Conservation (phyloP, 768 basidiomycete genomes). For the Nevesoporus exiguus region DNA sequence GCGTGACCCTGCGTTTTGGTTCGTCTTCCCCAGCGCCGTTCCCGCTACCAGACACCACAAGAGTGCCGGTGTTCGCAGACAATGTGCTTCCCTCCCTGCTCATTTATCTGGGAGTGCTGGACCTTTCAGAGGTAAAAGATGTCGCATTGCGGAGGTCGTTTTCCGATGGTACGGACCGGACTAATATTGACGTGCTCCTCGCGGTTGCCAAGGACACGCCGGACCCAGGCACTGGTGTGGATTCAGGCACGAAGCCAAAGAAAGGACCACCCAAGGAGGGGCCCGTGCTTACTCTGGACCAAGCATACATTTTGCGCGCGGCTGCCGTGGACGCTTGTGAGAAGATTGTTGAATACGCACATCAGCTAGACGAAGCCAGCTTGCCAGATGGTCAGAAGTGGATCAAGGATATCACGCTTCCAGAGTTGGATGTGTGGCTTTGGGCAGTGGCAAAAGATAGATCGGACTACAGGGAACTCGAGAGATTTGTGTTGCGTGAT, state of each 20-base stretch:
- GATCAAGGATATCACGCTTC: constrained; percentile 55
- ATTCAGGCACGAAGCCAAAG: constrained; percentile 14
- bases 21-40: constrained; percentile 50
- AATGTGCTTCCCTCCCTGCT: constrained; percentile 84
- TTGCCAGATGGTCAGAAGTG: constrained; percentile 37
- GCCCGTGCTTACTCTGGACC: constrained; percentile 53
- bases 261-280: constrained; percentile 38
- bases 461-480: constrained; percentile 61
- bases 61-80: constrained; percentile 70
- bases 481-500: constrained; percentile 61
- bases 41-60: constrained; percentile 56
- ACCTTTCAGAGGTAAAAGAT: constrained; percentile 48
- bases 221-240: constrained; percentile 1
- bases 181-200: constrained; percentile 41
- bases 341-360: constrained; percentile 56
- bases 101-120: constrained; percentile 70
- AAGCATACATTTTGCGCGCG: constrained; percentile 72
- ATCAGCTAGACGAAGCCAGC: constrained; percentile 24
- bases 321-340: constrained; percentile 80
- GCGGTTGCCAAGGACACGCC: constrained; percentile 21
- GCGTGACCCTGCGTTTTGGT: constrained; percentile 64
- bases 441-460: constrained; percentile 82
- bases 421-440: constrained; percentile 73
- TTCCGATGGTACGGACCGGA: constrained; percentile 40
- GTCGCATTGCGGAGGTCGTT: constrained; percentile 46